Percentiles rank a stretch among this genome's conserved stretches.
phyloP scores from a whole-genome alignment of 495 filamentous ascomycete genomes.

The Tuber indicum region DNA sequence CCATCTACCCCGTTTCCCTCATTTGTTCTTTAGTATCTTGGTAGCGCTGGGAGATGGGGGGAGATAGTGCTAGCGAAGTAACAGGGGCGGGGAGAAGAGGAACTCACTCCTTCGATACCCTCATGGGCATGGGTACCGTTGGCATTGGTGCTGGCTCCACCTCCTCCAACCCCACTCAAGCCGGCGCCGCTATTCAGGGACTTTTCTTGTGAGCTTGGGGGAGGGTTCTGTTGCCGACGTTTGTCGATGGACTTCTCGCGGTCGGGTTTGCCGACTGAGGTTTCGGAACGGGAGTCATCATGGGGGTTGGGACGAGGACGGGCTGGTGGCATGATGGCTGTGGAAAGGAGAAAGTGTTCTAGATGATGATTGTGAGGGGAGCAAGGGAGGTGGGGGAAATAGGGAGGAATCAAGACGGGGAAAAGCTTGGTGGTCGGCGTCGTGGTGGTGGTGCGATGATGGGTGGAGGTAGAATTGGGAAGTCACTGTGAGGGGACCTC shows the following conservation, averaged over 20 bases:
- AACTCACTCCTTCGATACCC: conserved; percentile 41
- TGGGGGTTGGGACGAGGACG: conserved; percentile 29
- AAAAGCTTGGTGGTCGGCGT: background rate
- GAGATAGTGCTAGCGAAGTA: conserved; percentile 4
- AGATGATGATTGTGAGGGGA: conserved; percentile 9
- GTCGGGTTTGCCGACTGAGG: conserved; percentile 28
- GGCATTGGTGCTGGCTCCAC: conserved; percentile 29
- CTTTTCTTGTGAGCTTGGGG: conserved; percentile 25
- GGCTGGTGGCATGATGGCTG: conserved; percentile 31
- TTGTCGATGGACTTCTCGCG: conserved; percentile 33
- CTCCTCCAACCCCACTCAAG: background rate
- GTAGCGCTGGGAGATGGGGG: conserved; percentile 16
- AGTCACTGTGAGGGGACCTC: background rate
- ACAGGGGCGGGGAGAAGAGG: background rate
- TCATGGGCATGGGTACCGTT: conserved; percentile 41
- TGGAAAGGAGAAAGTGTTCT: conserved; percentile 14
- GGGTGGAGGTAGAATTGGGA: background rate
- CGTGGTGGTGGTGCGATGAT: background rate
- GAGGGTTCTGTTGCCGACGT: conserved; percentile 21
- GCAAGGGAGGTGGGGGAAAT: background rate
- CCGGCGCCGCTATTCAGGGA: background rate
- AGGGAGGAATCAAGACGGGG: conserved; percentile 14
- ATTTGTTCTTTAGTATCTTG: conserved; percentile 13
- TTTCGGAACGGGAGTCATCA: conserved; percentile 33
- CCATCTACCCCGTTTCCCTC: conserved; percentile 26